Evolutionary conservation across 345 rosid genomes (phyloP).

Genomic region (Linum lewisii): DNA sequence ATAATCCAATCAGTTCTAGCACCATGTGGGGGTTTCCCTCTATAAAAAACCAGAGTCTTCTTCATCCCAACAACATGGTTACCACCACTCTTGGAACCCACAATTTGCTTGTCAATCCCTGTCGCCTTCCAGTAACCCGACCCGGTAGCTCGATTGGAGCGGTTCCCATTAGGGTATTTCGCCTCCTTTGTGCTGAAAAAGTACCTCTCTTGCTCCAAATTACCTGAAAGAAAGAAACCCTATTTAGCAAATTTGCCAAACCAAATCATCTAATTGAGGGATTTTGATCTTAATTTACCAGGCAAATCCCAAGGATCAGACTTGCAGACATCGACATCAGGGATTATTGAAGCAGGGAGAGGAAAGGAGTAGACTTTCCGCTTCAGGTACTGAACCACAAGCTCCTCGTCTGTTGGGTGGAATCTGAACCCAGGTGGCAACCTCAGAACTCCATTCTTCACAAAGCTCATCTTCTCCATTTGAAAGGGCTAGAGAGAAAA

Average conservation of each 20-base stretch:
- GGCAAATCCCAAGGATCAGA: conserved; percentile 4
- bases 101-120: conserved; percentile 73
- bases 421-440: conserved; percentile 6
- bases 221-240: conserved; percentile 34
- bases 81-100: conserved; percentile 46
- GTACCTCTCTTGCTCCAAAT: conserved; percentile 81
- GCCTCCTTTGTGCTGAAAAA: conserved; percentile 89
- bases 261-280: no score
- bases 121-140: conserved; percentile 98
- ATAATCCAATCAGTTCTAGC: conserved; percentile 89
- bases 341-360: conserved; percentile 1
- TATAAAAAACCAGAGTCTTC: conserved; percentile 94
- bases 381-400: neutral
- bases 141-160: conserved; percentile 74
- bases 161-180: conserved; percentile 84
- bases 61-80: conserved; percentile 70
- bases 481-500: neutral
- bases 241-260: neutral
- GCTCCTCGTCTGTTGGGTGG: conserved; percentile 4
- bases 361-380: neutral
- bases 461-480: conserved; percentile 3
- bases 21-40: conserved; percentile 86
- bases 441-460: neutral
- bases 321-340: conserved; percentile 4
- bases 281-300: no score